A percentile compares a stretch with the other conserved stretches of the same genome.
phyloP scores from a whole-genome alignment of 2,329 filamentous ascomycete genomes.

The Neofusicoccum parvum region DNA sequence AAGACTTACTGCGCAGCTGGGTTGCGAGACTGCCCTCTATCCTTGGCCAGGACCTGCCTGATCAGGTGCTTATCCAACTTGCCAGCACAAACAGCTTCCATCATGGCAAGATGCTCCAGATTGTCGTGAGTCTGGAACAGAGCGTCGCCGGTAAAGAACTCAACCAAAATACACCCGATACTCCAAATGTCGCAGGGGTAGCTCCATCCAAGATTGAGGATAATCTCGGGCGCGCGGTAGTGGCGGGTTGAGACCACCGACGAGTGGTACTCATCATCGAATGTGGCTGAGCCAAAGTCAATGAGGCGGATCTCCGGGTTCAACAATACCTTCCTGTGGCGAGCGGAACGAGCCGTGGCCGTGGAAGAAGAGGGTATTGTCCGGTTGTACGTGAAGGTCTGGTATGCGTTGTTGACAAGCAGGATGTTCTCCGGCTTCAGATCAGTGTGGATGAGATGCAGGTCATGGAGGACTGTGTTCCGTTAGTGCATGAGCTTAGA shows the following conservation, averaged over 20 bases:
- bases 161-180: conserved; percentile 68
- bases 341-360: conserved; percentile 58
- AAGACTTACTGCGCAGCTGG: conserved; percentile 57
- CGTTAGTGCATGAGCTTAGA: conserved; percentile 29
- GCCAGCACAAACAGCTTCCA: conserved; percentile 63
- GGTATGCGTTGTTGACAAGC: conserved; percentile 64
- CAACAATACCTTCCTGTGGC: conserved; percentile 64
- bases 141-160: conserved; percentile 69
- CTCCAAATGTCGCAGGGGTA: conserved; percentile 72
- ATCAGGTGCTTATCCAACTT: conserved; percentile 60
- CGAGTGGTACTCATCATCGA: conserved; percentile 69
- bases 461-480: conserved; percentile 79
- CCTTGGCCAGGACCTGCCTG: conserved; percentile 54
- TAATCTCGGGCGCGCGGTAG: conserved; percentile 69
- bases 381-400: conserved; percentile 70
- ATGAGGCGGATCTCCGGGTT: conserved; percentile 69
- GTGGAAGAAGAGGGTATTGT: conserved; percentile 67
- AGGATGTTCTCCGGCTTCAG: conserved; percentile 70
- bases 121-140: conserved; percentile 71
- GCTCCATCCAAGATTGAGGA: conserved; percentile 68
- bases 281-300: conserved; percentile 69
- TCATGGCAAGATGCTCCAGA: conserved; percentile 69
- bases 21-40: conserved; percentile 52
- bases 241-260: conserved; percentile 68
- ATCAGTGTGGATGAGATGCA: conserved; percentile 94